These are phyloP conservation scores for Boletus rex-veris DNA, from an alignment of 768 basidiomycete genomes.

Conservation along the genomic window DNA sequence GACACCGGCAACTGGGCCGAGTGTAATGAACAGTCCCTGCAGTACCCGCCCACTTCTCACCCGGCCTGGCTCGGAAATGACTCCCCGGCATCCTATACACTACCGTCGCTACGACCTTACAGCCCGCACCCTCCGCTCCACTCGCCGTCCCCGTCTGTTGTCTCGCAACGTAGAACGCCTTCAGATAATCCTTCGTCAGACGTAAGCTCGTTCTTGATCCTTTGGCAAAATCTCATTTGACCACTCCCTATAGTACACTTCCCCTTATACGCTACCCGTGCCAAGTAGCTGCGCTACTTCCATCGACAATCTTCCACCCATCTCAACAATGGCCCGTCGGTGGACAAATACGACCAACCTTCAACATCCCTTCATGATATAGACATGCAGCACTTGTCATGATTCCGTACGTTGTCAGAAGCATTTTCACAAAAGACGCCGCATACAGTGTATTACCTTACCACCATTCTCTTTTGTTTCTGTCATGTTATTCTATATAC, in stretches of 20 bases:
- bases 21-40: slow-evolving; percentile 15
- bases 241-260: slow-evolving; percentile 15
- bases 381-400: slow-evolving; percentile 17
- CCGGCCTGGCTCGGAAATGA: slow-evolving; percentile 29
- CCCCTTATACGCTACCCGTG: slow-evolving; percentile 24
- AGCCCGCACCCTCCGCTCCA: slow-evolving; percentile 25
- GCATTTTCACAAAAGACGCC: slow-evolving; percentile 3
- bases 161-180: slow-evolving; percentile 25
- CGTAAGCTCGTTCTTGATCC: slow-evolving; percentile 11
- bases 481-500: slow-evolving; percentile 9
- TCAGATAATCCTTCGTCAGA: slow-evolving; percentile 26
- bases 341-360: slow-evolving; percentile 35
- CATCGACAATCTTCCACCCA: slow-evolving; percentile 32
- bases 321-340: slow-evolving; percentile 35
- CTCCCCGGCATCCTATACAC: slow-evolving; percentile 25
- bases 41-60: slow-evolving; percentile 23
- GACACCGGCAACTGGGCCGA: slow-evolving; percentile 24
- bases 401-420: slow-evolving; percentile 5
- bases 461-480: not conserved
- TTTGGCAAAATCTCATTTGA: slow-evolving; percentile 3
- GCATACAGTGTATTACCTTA: slow-evolving; percentile 16
- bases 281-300: slow-evolving; percentile 29
- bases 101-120: slow-evolving; percentile 29
- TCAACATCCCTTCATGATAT: slow-evolving; percentile 34
- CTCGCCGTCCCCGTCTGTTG: slow-evolving; percentile 27